These are phyloP conservation scores for Batkoa obscura DNA, from an alignment of 371 early-diverging fungal species.

Conservation along the genomic window DNA sequence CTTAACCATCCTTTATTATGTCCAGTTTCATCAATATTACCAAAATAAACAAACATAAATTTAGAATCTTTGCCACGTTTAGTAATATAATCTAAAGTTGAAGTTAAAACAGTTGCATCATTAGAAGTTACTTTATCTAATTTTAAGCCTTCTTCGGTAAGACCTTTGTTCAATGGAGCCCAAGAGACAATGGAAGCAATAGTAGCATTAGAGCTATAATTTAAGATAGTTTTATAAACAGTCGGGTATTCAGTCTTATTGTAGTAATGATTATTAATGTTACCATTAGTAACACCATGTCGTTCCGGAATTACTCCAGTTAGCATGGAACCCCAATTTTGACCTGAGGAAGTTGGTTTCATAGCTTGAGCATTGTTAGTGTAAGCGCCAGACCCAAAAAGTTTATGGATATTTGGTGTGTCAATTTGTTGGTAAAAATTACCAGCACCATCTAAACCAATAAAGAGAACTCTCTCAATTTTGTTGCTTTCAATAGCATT, in stretches of 20 bases:
- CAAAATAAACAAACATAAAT: slow-evolving; percentile 6
- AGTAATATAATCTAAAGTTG: slow-evolving; percentile 2
- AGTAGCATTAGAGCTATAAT: background rate
- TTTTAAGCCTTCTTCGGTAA: slow-evolving; percentile 3
- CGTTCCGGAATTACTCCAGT: slow-evolving; percentile 6
- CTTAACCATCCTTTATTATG: slow-evolving; percentile 3
- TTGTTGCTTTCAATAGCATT: background rate
- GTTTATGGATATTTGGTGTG: background rate
- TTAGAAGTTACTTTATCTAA: background rate
- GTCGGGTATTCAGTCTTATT: slow-evolving; percentile 8
- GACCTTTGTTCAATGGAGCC: slow-evolving; percentile 9
- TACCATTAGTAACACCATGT: slow-evolving; percentile 7
- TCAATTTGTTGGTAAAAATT: background rate
- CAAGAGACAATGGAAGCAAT: slow-evolving; percentile 6
- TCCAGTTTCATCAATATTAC: slow-evolving; percentile 7
- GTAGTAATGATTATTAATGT: slow-evolving; percentile 1
- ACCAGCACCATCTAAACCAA: slow-evolving; percentile 3
- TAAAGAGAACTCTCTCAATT: background rate
- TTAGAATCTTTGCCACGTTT: background rate
- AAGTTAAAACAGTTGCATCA: background rate
- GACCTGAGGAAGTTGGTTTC: slow-evolving; percentile 6
- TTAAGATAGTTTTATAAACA: slow-evolving; percentile 5
- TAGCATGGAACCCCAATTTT: slow-evolving; percentile 10
- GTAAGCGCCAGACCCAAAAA: background rate
- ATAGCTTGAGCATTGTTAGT: background rate